phyloP scores from a whole-genome alignment of 2,329 filamentous ascomycete genomes.

The Aspergillus pseudoterreus region DNA sequence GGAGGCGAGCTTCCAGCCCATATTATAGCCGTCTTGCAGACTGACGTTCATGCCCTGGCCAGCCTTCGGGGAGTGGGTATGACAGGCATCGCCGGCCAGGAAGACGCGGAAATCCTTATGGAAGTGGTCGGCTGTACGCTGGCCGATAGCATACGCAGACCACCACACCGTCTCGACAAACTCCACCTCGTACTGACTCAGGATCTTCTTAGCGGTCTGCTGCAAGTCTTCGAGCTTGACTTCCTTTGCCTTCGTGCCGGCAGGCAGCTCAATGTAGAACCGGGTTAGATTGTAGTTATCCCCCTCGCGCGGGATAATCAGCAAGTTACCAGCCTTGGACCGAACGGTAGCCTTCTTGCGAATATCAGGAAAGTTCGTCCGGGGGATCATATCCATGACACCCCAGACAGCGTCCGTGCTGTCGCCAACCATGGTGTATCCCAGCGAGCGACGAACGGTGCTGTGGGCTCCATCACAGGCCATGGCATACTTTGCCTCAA shows the following conservation, averaged over 20 bases:
- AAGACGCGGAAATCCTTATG: slow-evolving; percentile 64
- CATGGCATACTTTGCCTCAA: slow-evolving; percentile 52
- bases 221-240: slow-evolving; percentile 55
- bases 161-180: slow-evolving; percentile 62
- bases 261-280: slow-evolving; percentile 60
- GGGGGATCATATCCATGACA: slow-evolving; percentile 51
- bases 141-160: slow-evolving; percentile 67
- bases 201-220: slow-evolving; percentile 49
- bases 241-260: slow-evolving; percentile 47
- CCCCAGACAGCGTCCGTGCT: slow-evolving; percentile 57
- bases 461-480: slow-evolving; percentile 49
- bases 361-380: slow-evolving; percentile 50
- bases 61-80: slow-evolving; percentile 68
- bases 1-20: slow-evolving; percentile 58
- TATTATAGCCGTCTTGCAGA: slow-evolving; percentile 59
- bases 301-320: slow-evolving; percentile 54
- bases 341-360: slow-evolving; percentile 49
- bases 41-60: slow-evolving; percentile 57
- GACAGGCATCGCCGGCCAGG: slow-evolving; percentile 65
- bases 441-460: slow-evolving; percentile 36
- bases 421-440: slow-evolving; percentile 57
- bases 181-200: slow-evolving; percentile 53
- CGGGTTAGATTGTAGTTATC: slow-evolving; percentile 54
- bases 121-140: slow-evolving; percentile 68
- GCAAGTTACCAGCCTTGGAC: slow-evolving; percentile 42